phyloP scores from a whole-genome alignment of 2,329 filamentous ascomycete genomes.

The Hypoxylon sp. region DNA sequence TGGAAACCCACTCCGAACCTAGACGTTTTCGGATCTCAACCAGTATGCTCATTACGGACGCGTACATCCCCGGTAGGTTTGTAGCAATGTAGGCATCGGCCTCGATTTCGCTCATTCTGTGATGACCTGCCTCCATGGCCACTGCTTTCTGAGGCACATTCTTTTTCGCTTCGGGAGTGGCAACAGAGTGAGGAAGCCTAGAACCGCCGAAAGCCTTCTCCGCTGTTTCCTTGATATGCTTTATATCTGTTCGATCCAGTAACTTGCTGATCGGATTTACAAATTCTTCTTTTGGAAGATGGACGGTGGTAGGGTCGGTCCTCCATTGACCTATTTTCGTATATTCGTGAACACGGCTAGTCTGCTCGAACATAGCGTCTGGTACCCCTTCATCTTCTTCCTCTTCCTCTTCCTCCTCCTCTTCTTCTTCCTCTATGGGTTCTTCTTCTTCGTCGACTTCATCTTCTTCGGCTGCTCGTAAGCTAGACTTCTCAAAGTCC shows the following conservation, averaged over 20 bases:
- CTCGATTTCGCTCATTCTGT: slow-evolving; percentile 80
- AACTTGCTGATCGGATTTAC: slow-evolving; percentile 78
- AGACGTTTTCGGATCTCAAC: slow-evolving; percentile 82
- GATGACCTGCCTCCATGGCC: slow-evolving; percentile 73
- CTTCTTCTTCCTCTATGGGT: slow-evolving; percentile 49
- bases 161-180: slow-evolving; percentile 73
- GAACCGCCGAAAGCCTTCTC: slow-evolving; percentile 82
- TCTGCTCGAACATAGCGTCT: slow-evolving; percentile 52
- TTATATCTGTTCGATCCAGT: slow-evolving; percentile 76
- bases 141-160: slow-evolving; percentile 75
- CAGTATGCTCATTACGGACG: slow-evolving; percentile 75
- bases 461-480: slow-evolving; percentile 55
- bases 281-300: slow-evolving; percentile 79
- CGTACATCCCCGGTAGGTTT: slow-evolving; percentile 79
- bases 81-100: slow-evolving; percentile 80
- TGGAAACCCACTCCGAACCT: slow-evolving; percentile 78
- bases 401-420: slow-evolving; percentile 56
- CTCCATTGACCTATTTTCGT: slow-evolving; percentile 82
- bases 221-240: slow-evolving; percentile 81
- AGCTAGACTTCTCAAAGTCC: slow-evolving; percentile 67
- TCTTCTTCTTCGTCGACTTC: slow-evolving; percentile 51
- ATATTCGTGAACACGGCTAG: slow-evolving; percentile 78
- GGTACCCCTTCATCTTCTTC: slow-evolving; percentile 57
- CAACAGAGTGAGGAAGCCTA: slow-evolving; percentile 81
- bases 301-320: slow-evolving; percentile 80